These are phyloP conservation scores for Euphrasia confusa DNA, from an alignment of 257 asterid genomes.

Conservation along the genomic window DNA sequence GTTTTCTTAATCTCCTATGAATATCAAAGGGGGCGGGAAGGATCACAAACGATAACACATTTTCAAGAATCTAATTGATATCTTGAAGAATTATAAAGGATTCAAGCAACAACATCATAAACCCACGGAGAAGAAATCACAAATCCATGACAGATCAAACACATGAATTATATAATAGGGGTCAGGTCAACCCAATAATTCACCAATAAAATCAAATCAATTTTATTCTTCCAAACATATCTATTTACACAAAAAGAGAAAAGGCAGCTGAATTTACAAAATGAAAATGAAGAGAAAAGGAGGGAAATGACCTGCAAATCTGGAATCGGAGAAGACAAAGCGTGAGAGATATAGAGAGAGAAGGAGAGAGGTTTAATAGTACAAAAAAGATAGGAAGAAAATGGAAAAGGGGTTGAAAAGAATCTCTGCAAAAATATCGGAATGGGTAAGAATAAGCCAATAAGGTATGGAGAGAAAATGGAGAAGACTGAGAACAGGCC, in stretches of 20 bases:
- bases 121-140: too few relatives aligned
- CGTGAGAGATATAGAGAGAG: background rate
- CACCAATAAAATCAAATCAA: background rate
- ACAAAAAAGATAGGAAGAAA: background rate
- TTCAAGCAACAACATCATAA: background rate
- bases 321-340: constrained; percentile 2
- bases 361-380: background rate
- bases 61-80: background rate
- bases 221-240: constrained; percentile 6
- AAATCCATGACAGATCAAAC: too few relatives aligned
- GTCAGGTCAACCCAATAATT: background rate
- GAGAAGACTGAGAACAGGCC: background rate
- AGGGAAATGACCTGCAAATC: constrained; percentile 16
- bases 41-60: too few relatives aligned
- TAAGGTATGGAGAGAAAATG: constrained; percentile 8
- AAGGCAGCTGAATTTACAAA: background rate
- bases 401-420: constrained; percentile 17
- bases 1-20: too few relatives aligned
- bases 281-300: background rate
- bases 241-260: background rate
- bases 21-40: too few relatives aligned
- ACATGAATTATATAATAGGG: too few relatives aligned
- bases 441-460: constrained; percentile 23
- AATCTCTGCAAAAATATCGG: constrained; percentile 12
- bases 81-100: background rate